Evolutionary conservation across 1,139 yeast genomes (phyloP).

Genomic region (Candida smagusa): DNA sequence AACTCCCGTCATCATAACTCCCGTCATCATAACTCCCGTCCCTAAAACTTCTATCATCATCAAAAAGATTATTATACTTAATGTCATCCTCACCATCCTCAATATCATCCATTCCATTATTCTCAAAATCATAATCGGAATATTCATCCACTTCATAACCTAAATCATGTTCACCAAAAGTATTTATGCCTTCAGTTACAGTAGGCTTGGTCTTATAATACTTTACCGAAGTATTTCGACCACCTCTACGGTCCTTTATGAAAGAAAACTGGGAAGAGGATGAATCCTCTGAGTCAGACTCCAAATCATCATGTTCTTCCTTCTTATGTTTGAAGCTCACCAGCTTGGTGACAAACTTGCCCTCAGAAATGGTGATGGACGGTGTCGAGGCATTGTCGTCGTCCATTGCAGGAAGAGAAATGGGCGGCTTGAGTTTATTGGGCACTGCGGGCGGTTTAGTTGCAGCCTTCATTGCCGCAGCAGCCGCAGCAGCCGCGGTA

Average conservation of each 20-base stretch:
- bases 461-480: conserved; percentile 7
- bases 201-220: conserved; percentile 45
- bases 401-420: conserved; percentile 2
- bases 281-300: conserved; percentile 23
- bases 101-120: conserved; percentile 44
- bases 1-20: conserved; percentile 2
- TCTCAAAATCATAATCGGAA: conserved; percentile 41
- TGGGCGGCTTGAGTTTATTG: conserved; percentile 6
- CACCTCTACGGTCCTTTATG: conserved; percentile 51
- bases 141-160: conserved; percentile 35
- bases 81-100: conserved; percentile 49
- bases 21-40: neutral
- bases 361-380: conserved; percentile 14
- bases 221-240: conserved; percentile 60
- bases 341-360: conserved; percentile 16
- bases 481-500: conserved; percentile 8
- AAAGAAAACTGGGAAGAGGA: conserved; percentile 55
- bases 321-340: conserved; percentile 14
- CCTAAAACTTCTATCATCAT: conserved; percentile 12
- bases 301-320: conserved; percentile 14
- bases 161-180: conserved; percentile 28
- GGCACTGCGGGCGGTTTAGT: neutral
- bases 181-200: conserved; percentile 12
- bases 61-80: conserved; percentile 20
- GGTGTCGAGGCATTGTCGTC: conserved; percentile 12